Percentiles rank a stretch among this genome's conserved stretches.
Conservation (phyloP, 2,329 filamentous ascomycete species). For the Cladosporium sp. region DNA sequence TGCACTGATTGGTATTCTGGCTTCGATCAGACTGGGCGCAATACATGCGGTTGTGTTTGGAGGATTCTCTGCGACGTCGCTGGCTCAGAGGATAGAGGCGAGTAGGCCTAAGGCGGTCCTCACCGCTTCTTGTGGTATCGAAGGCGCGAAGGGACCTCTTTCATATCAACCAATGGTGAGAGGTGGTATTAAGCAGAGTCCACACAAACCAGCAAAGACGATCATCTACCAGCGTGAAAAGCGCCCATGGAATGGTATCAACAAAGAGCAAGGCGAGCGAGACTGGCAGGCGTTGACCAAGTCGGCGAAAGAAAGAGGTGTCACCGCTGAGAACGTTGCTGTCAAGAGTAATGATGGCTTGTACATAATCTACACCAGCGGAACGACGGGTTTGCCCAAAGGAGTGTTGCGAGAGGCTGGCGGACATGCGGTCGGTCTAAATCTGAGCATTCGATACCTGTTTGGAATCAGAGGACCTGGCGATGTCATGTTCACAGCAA, state of each 20-base stretch:
- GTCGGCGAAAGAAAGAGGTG: slow-evolving; percentile 65
- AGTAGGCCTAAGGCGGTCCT: slow-evolving; percentile 74
- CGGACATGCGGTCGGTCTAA: slow-evolving; percentile 82
- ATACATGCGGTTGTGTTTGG: slow-evolving; percentile 93
- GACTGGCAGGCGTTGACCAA: slow-evolving; percentile 78
- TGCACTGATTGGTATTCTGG: slow-evolving; percentile 81
- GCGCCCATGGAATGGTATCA: slow-evolving; percentile 70
- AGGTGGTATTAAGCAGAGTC: slow-evolving; percentile 67
- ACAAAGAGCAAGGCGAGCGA: slow-evolving; percentile 66
- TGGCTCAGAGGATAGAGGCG: slow-evolving; percentile 86
- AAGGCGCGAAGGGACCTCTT: slow-evolving; percentile 76
- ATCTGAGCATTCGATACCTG: slow-evolving; percentile 77
- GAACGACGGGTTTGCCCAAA: slow-evolving; percentile 80
- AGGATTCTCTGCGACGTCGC: slow-evolving; percentile 77
- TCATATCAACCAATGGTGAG: slow-evolving; percentile 76
- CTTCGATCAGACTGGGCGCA: slow-evolving; percentile 76
- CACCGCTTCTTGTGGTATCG: slow-evolving; percentile 89
- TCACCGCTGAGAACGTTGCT: slow-evolving; percentile 73
- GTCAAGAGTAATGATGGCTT: slow-evolving; percentile 75
- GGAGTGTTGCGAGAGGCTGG: slow-evolving; percentile 80
- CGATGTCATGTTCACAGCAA: slow-evolving; percentile 77
- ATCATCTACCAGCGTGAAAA: slow-evolving; percentile 84
- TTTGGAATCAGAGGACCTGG: slow-evolving; percentile 82
- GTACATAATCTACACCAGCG: slow-evolving; percentile 89
- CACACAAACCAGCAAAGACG: slow-evolving; percentile 69